Percentiles rank a stretch among this genome's conserved stretches.
These are phyloP conservation scores for Psilocybe sp. DNA, from an alignment of 768 basidiomycete genomes.

Conservation along the genomic window DNA sequence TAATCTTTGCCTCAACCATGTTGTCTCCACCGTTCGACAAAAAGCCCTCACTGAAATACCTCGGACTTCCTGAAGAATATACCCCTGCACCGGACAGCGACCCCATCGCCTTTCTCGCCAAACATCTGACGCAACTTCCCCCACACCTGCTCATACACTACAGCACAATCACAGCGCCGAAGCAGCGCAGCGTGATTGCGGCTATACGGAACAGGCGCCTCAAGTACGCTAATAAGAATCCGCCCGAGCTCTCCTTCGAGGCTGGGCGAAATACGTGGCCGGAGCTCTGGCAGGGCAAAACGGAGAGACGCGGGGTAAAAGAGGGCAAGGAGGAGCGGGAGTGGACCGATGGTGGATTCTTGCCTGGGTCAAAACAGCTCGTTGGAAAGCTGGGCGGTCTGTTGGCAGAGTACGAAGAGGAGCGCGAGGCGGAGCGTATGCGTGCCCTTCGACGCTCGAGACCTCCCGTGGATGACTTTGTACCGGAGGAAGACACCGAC, in stretches of 20 bases:
- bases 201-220: conserved; percentile 72
- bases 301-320: conserved; percentile 42
- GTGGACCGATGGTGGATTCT: conserved; percentile 65
- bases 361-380: conserved; percentile 52
- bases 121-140: conserved; percentile 62
- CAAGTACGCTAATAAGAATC: conserved; percentile 53
- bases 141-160: conserved; percentile 53
- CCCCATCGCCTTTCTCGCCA: conserved; percentile 62
- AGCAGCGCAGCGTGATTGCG: conserved; percentile 60
- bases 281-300: conserved; percentile 57
- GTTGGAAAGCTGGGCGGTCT: conserved; percentile 70
- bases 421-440: conserved; percentile 65
- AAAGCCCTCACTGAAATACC: conserved; percentile 35
- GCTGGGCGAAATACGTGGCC: conserved; percentile 63
- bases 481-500: conserved; percentile 72
- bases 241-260: conserved; percentile 52
- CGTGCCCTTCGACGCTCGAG: conserved; percentile 44
- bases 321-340: conserved; percentile 63
- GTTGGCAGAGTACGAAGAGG: conserved; percentile 74
- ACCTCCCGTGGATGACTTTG: conserved; percentile 39
- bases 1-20: conserved; percentile 6
- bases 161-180: conserved; percentile 51
- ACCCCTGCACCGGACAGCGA: conserved; percentile 54
- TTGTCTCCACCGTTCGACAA: conserved; percentile 27
- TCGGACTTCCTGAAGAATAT: conserved; percentile 59